phyloP scores from a whole-genome alignment of 495 filamentous ascomycete genomes.

The Lasiosphaeriaceae sp. region DNA sequence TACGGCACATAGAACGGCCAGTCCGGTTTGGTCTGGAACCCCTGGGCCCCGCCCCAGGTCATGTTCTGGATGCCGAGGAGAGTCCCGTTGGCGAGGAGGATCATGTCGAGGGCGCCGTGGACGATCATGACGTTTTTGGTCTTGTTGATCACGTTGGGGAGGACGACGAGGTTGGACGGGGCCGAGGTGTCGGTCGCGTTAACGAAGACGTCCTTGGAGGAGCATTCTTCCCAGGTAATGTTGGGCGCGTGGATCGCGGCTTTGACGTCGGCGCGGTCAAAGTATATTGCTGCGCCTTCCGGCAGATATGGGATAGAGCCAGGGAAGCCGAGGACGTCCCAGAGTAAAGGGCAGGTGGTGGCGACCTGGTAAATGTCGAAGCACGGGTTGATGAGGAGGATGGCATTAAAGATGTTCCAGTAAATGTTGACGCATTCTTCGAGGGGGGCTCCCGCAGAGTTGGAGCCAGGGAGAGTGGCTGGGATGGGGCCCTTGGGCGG shows the following conservation, averaged over 20 bases:
- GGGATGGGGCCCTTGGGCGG: slow-evolving; percentile 63
- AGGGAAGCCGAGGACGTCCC: slow-evolving; percentile 62
- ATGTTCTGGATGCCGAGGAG: slow-evolving; percentile 77
- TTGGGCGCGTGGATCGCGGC: slow-evolving; percentile 67
- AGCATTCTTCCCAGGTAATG: slow-evolving; percentile 58
- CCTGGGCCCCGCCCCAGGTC: slow-evolving; percentile 72
- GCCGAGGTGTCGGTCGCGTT: slow-evolving; percentile 40
- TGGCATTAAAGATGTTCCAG: slow-evolving; percentile 52
- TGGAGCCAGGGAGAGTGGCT: slow-evolving; percentile 19
- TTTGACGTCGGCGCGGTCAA: slow-evolving; percentile 74
- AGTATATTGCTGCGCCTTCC: slow-evolving; percentile 60
- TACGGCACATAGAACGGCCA: slow-evolving; percentile 65
- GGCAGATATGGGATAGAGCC: slow-evolving; percentile 50
- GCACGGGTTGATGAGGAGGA: slow-evolving; percentile 65
- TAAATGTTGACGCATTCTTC: slow-evolving; percentile 41
- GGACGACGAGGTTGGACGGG: slow-evolving; percentile 46
- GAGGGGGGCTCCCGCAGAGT: slow-evolving; percentile 14
- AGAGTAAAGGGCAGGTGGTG: slow-evolving; percentile 69
- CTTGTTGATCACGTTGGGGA: slow-evolving; percentile 69
- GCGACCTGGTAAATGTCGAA: slow-evolving; percentile 76
- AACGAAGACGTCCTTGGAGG: slow-evolving; percentile 50
- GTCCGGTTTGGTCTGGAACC: slow-evolving; percentile 57
- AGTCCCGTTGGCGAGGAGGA: slow-evolving; percentile 62
- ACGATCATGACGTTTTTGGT: slow-evolving; percentile 66
- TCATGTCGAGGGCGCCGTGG: slow-evolving; percentile 57